These are phyloP conservation scores for Termitomyces sp. DNA, from an alignment of 768 basidiomycete genomes.

Conservation along the genomic window DNA sequence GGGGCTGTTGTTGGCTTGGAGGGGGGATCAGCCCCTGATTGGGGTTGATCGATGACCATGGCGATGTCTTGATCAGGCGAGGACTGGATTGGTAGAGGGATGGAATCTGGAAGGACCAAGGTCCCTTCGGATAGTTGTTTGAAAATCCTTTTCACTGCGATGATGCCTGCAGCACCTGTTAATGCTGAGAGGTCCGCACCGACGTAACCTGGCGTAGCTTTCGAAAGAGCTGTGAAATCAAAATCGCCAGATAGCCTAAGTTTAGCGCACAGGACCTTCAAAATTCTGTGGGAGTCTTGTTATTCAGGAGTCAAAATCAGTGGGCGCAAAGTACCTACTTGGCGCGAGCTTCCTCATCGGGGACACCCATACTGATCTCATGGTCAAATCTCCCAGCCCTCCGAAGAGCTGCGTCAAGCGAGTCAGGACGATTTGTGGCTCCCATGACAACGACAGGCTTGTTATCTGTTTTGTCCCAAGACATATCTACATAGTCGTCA, in stretches of 20 bases:
- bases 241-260: conserved; percentile 85
- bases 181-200: conserved; percentile 91
- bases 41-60: conserved; percentile 38
- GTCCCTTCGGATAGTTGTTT: conserved; percentile 66
- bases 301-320: background rate
- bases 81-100: conserved; percentile 10
- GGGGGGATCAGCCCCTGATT: conserved; percentile 2
- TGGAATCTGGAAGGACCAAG: conserved; percentile 44
- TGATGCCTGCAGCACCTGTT: conserved; percentile 90
- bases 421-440: conserved; percentile 94
- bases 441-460: conserved; percentile 93
- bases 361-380: conserved; percentile 97
- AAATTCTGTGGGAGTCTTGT: conserved; percentile 43
- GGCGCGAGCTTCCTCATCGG: conserved; percentile 83
- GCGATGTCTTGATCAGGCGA: conserved; percentile 26
- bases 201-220: conserved; percentile 94
- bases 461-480: conserved; percentile 92
- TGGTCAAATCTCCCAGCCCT: conserved; percentile 95
- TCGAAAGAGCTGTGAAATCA: conserved; percentile 79
- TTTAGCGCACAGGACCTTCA: conserved; percentile 79
- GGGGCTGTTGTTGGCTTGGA: conserved; percentile 2
- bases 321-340: conserved; percentile 49
- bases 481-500: conserved; percentile 56
- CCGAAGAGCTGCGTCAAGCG: conserved; percentile 88
- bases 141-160: conserved; percentile 96